Percentiles rank a stretch among this genome's conserved stretches.
phyloP scores from a whole-genome alignment of 2,329 filamentous ascomycete genomes.

The Botrytis fabae region DNA sequence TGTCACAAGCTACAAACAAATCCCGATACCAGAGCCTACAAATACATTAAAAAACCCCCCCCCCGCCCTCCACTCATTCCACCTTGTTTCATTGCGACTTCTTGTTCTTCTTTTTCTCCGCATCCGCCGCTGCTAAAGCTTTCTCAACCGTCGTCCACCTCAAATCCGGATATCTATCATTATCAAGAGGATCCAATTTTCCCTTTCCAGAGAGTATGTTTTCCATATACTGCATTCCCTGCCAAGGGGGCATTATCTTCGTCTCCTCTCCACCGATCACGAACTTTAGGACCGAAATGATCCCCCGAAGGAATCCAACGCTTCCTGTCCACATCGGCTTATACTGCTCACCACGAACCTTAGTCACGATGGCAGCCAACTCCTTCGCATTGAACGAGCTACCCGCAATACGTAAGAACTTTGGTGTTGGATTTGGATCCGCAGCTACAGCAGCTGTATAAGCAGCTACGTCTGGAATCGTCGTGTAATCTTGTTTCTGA shows the following conservation, averaged over 20 bases:
- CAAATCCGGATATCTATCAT: conserved; percentile 24
- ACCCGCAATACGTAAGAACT: conserved; percentile 24
- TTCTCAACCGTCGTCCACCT: conserved; percentile 19
- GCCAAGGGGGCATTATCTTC: conserved; percentile 14
- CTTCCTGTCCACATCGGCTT: conserved; percentile 24
- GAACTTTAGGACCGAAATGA: conserved; percentile 22
- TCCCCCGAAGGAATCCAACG: conserved; percentile 19
- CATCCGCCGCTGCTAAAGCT: conserved; percentile 20
- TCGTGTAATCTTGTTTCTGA: conserved; percentile 23
- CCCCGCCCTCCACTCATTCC: not conserved
- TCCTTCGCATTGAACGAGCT: conserved; percentile 20
- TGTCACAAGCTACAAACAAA: not conserved
- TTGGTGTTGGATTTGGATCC: conserved; percentile 24
- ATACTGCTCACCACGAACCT: conserved; percentile 23
- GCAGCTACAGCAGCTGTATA: conserved; percentile 26
- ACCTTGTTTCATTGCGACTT: not conserved
- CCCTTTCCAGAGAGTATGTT: conserved; percentile 25
- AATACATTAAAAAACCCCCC: not conserved
- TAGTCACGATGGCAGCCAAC: conserved; percentile 21
- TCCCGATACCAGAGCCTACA: not conserved
- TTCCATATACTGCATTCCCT: conserved; percentile 26
- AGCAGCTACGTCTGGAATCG: conserved; percentile 20
- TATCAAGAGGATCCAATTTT: conserved; percentile 23
- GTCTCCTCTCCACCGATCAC: conserved; percentile 22
- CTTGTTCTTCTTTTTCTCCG: conserved; percentile 10